Evolutionary conservation across 2,329 filamentous ascomycete species (phyloP).

Genomic region (Moelleriella libera): DNA sequence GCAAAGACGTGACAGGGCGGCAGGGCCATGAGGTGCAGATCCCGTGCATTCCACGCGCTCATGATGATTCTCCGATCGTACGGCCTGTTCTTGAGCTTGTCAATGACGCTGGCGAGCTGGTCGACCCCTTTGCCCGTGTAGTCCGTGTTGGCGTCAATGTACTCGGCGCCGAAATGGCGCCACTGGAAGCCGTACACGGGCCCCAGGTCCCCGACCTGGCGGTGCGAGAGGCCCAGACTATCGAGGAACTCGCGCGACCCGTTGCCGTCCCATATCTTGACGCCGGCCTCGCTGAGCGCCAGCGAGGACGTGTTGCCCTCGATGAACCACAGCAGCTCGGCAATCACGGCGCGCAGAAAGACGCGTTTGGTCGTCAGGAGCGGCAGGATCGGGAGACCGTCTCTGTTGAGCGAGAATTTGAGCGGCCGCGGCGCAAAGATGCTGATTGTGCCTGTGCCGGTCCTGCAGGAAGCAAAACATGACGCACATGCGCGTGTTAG

Average conservation of each 20-base stretch:
- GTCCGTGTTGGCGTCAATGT: slow-evolving; percentile 63
- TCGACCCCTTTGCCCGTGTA: slow-evolving; percentile 85
- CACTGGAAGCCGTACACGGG: slow-evolving; percentile 98
- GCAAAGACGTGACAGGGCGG: slow-evolving; percentile 97
- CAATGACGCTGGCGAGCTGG: slow-evolving; percentile 79
- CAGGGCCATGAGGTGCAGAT: slow-evolving; percentile 76
- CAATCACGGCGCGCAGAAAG: slow-evolving; percentile 78
- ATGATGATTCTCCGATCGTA: slow-evolving; percentile 86
- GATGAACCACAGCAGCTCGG: slow-evolving; percentile 94
- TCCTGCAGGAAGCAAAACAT: slow-evolving; percentile 32
- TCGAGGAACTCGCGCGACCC: slow-evolving; percentile 85
- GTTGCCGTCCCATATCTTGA: slow-evolving; percentile 99
- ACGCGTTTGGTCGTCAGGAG: slow-evolving; percentile 96
- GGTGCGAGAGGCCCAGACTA: slow-evolving; percentile 64
- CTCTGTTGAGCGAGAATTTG: slow-evolving; percentile 66
- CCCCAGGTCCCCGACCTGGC: slow-evolving; percentile 77
- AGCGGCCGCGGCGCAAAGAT: slow-evolving; percentile 79
- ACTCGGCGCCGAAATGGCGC: slow-evolving; percentile 93
- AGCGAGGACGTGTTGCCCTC: slow-evolving; percentile 68
- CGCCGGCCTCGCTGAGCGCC: slow-evolving; percentile 60
- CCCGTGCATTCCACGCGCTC: slow-evolving; percentile 84
- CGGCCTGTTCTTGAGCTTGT: slow-evolving; percentile 70
- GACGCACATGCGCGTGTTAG: too few relatives aligned
- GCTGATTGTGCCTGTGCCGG: slow-evolving; percentile 83
- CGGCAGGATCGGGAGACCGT: slow-evolving; percentile 55